Percentiles rank a stretch among this genome's conserved stretches.
phyloP scores from a whole-genome alignment of 768 basidiomycete species.

The Mycena vulgaris region DNA sequence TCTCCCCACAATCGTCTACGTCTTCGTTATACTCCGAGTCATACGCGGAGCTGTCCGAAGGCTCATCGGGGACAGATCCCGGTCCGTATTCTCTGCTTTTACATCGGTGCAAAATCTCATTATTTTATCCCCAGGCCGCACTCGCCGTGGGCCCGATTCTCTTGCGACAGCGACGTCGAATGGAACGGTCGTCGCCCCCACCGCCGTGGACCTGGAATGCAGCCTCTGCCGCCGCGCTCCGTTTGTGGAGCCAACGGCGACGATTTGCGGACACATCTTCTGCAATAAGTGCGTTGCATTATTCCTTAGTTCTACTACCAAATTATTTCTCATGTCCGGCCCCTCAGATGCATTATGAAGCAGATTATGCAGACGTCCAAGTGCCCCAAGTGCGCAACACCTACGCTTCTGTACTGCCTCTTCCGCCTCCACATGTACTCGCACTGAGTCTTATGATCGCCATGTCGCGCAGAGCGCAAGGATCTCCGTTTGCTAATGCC shows the following conservation, averaged over 20 bases:
- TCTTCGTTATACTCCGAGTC: constrained; percentile 9
- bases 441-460: constrained; percentile 16
- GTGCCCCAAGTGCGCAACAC: constrained; percentile 68
- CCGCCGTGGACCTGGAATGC: constrained; percentile 44
- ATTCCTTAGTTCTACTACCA: too few relatives aligned
- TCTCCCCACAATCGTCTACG: constrained; percentile 13
- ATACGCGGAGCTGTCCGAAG: not conserved
- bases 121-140: not conserved
- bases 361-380: constrained; percentile 59
- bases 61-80: not conserved
- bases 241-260: constrained; percentile 69
- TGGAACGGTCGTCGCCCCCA: not conserved
- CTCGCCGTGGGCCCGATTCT: not conserved
- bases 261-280: constrained; percentile 76
- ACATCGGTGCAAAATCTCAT: not conserved
- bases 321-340: not conserved
- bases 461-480: too few relatives aligned
- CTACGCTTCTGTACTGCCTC: constrained; percentile 68
- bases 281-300: constrained; percentile 70
- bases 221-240: constrained; percentile 65
- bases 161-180: too few relatives aligned
- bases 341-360: constrained; percentile 67
- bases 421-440: constrained; percentile 63
- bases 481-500: too few relatives aligned
- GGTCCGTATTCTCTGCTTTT: not conserved